A percentile compares a stretch with the other conserved stretches of the same genome.
These are phyloP conservation scores for Isatis tinctoria DNA, from an alignment of 345 rosid genomes.

Conservation along the genomic window DNA sequence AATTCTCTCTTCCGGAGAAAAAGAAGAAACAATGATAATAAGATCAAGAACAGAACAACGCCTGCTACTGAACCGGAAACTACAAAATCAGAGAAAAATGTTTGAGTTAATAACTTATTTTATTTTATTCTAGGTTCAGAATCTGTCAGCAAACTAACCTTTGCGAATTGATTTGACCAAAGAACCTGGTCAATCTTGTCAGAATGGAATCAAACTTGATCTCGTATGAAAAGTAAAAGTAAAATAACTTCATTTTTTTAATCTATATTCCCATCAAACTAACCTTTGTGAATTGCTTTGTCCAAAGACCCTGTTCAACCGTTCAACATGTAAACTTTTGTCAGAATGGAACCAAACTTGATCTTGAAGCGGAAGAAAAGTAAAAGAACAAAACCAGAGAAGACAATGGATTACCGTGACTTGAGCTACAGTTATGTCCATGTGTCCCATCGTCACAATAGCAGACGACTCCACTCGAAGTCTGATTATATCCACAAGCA, in stretches of 20 bases:
- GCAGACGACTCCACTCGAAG: conserved; percentile 10
- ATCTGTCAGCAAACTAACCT: not conserved
- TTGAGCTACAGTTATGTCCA: not conserved
- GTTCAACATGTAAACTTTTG: not conserved
- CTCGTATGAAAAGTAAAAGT: not conserved
- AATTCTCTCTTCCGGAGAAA: not conserved
- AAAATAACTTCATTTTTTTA: not conserved
- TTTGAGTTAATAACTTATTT: not conserved
- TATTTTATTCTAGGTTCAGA: not conserved
- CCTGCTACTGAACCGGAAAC: not conserved
- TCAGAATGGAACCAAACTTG: not conserved
- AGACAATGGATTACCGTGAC: not conserved
- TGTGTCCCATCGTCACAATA: conserved; percentile 15
- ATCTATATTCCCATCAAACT: not conserved
- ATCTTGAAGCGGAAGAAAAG: not conserved
- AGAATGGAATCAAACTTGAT: not conserved
- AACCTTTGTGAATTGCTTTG: not conserved
- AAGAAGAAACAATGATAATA: not conserved
- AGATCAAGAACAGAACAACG: not conserved
- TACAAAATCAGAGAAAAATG: not conserved
- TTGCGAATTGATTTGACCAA: not conserved
- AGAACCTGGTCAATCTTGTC: not conserved
- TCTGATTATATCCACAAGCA: conserved; percentile 31
- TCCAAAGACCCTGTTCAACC: not conserved
- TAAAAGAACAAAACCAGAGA: not conserved